Evolutionary conservation across 2,329 filamentous ascomycete genomes (phyloP), one percentile per base, ranked within the genome.

Genomic region (Trichoderma sp.): DNA sequence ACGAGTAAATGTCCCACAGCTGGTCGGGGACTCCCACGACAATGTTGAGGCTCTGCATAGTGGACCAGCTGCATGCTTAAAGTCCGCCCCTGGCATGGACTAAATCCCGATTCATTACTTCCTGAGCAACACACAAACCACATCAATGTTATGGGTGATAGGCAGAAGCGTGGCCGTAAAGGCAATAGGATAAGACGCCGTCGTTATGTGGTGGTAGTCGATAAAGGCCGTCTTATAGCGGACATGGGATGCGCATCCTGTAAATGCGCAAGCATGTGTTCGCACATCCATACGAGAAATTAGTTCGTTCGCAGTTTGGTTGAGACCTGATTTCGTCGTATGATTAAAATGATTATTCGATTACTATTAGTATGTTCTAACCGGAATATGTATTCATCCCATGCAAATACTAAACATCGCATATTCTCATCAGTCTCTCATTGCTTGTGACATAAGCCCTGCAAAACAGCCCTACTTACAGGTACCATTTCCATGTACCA

Each of bases 81-180:
- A 39, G 36, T 50, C 43, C n/a, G n/a, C n/a, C 43, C n/a, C n/a
- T 50, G n/a, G n/a, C 11, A 50, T 1, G 0, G 4, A 50, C 2
- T 9, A 20, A 50, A n/a, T 1, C 17, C 43, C 43, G n/a, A 20
- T 20, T 2, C 43, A 47, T 0, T 47, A 1, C 17, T 39, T 39
- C 13, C 15, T 8, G 36, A 17, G 36, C 36, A 39, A 39, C 36
- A 39, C 36, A 17, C 15, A 39, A 39, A 17, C 6, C 3, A 8
- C 3, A 4, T 6, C 36, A 0, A 17, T 39, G 0, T 17, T 17
- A 17, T 3, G 1, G 1, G 6, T 43, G 1, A 43, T n/a, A 4
- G 15, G 3, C 8, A 20, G 17, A 47, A 20, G 43, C 1, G 3
- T 20, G 43, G 1, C 0, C 7, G 15, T 47, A 4, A 47, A 47